phyloP scores from a whole-genome alignment of 2,329 filamentous ascomycete species.

The Fulvia fulva region DNA sequence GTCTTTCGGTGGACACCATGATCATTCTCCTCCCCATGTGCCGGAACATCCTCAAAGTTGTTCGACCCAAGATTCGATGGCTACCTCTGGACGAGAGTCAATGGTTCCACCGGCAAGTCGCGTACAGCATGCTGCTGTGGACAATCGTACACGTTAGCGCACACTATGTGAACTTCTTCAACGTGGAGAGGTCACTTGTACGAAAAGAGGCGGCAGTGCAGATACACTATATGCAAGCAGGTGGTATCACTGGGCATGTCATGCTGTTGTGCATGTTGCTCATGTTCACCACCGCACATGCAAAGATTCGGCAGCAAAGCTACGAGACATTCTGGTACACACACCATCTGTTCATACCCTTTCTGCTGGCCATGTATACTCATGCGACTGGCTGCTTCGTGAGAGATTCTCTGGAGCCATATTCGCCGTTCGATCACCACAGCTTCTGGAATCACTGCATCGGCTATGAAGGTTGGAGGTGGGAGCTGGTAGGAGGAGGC shows the following conservation, averaged over 20 bases:
- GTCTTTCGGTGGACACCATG: constrained; percentile 76
- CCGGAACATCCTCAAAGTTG: constrained; percentile 76
- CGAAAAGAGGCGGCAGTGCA: constrained; percentile 76
- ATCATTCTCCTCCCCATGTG: constrained; percentile 93
- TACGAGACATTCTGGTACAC: constrained; percentile 99
- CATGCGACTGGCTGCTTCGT: constrained; percentile 97
- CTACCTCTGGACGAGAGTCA: constrained; percentile 92
- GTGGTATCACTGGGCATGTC: constrained; percentile 90
- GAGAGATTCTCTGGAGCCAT: constrained; percentile 66
- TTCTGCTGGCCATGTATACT: constrained; percentile 88
- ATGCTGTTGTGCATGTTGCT: constrained; percentile 99
- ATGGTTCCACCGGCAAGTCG: constrained; percentile 94
- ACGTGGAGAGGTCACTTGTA: constrained; percentile 81
- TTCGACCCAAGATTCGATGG: constrained; percentile 83
- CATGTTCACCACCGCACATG: constrained; percentile 94
- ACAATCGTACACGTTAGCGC: constrained; percentile 69
- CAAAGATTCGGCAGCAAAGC: constrained; percentile 90
- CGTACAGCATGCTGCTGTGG: constrained; percentile 83
- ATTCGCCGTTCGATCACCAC: constrained; percentile 79
- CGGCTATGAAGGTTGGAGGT: constrained; percentile 94
- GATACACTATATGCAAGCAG: constrained; percentile 85
- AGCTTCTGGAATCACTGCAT: constrained; percentile 89
- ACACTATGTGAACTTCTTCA: constrained; percentile 99
- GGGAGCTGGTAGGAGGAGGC: constrained; percentile 83
- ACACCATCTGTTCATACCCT: constrained; percentile 96